Evolutionary conservation across 768 basidiomycete species (phyloP), one percentile per base, ranked within the genome.

Genomic region (Lactarius akahatsu): DNA sequence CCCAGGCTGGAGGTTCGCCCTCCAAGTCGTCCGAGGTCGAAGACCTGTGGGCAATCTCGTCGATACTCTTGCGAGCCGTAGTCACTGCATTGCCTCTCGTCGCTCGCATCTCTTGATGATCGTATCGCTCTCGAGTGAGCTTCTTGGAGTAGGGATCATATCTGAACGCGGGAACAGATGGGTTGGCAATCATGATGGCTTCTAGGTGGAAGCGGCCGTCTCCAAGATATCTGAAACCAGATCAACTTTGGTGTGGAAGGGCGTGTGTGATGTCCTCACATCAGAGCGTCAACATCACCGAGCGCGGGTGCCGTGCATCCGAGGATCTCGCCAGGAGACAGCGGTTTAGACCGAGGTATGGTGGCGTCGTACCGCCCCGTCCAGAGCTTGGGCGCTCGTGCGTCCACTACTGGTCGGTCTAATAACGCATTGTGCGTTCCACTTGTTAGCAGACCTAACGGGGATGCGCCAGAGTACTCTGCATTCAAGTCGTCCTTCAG

Each of bases 111-210:
- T 94, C 90, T 10, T 78, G 76, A 72, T 98, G 94, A 71, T 94
- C 84, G 71, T 98, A 99, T 4, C 87, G 83, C 74, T 99, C 97
- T 65, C 94, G 80, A 1, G 97, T 98, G 59, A 99, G 82, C 74
- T 95, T 97, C 77, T 99, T 99, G 26, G 94, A 93, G 76, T 98
- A 99, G 4, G 97, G 97, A 74, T 98, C 97, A 77, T 98, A 99
- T 26, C 97, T 87, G 79, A 97, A 99, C 0, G 97, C 96, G 13
- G 97, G 95, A 20, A 98, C 83, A 36, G 84, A 77, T 0, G 97
- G 97, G 75, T 99, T 99, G n/a, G 95, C 94, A 66, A 99, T 97
- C 97, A 99, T 99, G 75, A 98, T 95, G 16, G 94, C 92, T 77
- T 99, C 97, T 20, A 98, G 84, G 75, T 98, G 97, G 80, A 99